A percentile compares a stretch with the other conserved stretches of the same genome.
phyloP scores from a whole-genome alignment of 768 basidiomycete genomes.

The Kwoniella sp. region DNA sequence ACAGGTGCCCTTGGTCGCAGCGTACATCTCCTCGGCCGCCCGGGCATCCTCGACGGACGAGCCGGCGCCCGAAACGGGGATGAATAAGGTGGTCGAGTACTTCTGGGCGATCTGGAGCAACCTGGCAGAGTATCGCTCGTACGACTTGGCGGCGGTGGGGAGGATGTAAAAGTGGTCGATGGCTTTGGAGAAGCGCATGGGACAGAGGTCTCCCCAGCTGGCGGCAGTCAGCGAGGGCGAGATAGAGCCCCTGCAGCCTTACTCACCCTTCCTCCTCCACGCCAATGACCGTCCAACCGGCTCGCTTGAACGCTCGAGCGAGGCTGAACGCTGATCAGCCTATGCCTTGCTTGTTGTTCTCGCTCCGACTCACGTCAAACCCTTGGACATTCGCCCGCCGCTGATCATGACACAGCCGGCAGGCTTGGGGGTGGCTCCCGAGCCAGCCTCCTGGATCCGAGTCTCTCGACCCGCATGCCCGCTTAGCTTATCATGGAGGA shows the following conservation, averaged over 20 bases:
- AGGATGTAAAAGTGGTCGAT: slow-evolving; percentile 40
- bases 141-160: slow-evolving; percentile 29
- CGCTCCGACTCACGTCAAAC: slow-evolving; percentile 34
- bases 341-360: not conserved
- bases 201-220: slow-evolving; percentile 46
- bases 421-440: not conserved
- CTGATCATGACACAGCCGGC: slow-evolving; percentile 40
- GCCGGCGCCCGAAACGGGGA: slow-evolving; percentile 48
- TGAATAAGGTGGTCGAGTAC: slow-evolving; percentile 41
- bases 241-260: not conserved
- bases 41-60: slow-evolving; percentile 47
- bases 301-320: slow-evolving; percentile 43
- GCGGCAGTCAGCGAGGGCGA: not conserved
- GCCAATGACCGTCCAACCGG: slow-evolving; percentile 46
- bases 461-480: not conserved
- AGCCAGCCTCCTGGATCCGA: not conserved
- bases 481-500: slow-evolving; percentile 13
- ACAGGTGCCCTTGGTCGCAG: slow-evolving; percentile 31
- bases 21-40: slow-evolving; percentile 42
- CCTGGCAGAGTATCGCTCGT: slow-evolving; percentile 29
- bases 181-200: slow-evolving; percentile 39
- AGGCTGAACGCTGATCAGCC: slow-evolving; percentile 16
- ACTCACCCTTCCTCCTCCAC: slow-evolving; percentile 46
- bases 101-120: slow-evolving; percentile 34
- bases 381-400: slow-evolving; percentile 45